Conservation (phyloP, 2,329 filamentous ascomycete genomes). For the Phyllosticta citribraziliensis region DNA sequence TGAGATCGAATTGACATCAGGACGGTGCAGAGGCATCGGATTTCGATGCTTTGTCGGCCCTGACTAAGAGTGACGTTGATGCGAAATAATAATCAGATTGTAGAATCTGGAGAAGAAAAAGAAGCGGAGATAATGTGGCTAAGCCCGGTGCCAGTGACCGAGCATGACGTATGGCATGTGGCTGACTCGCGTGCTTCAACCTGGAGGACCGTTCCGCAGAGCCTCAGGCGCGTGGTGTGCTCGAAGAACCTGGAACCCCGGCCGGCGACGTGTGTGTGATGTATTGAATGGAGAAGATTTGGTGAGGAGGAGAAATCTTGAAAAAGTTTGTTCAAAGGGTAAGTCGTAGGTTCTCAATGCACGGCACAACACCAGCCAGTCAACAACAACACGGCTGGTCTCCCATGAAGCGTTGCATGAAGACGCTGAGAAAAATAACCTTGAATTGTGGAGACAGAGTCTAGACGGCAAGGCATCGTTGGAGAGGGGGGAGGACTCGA, state of each 20-base stretch:
- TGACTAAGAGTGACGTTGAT: not conserved
- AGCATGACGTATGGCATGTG: not conserved
- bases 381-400: not conserved
- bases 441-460: not conserved
- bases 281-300: not conserved
- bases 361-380: not conserved
- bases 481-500: not conserved
- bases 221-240: not conserved
- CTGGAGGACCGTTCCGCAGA: not conserved
- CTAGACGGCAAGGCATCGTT: not conserved
- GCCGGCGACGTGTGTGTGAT: not conserved
- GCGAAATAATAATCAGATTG: not conserved
- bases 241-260: not conserved
- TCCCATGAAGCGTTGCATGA: not conserved
- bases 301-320: not conserved
- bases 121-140: not conserved
- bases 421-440: not conserved
- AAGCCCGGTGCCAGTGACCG: not conserved
- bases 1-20: not conserved
- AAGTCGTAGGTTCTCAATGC: not conserved
- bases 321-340: not conserved
- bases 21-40: not conserved
- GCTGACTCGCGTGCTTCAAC: not conserved
- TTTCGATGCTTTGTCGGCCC: not conserved
- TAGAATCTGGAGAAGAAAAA: not conserved